These are phyloP conservation scores for Begonia peltatifolia DNA, from an alignment of 306 rosid genomes.

Conservation along the genomic window DNA sequence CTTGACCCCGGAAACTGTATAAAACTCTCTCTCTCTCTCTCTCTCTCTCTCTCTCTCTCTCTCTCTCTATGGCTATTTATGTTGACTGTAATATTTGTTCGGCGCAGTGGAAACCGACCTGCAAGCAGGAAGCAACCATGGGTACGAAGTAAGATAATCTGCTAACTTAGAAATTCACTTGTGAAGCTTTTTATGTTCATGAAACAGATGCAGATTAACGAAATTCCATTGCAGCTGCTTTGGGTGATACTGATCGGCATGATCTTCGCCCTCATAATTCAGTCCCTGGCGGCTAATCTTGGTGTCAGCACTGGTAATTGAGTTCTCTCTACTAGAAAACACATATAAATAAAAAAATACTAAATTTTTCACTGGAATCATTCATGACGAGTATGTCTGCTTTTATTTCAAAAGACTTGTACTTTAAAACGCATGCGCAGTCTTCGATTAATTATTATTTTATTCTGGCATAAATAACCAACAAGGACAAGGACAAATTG, in stretches of 20 bases:
- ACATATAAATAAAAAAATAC: too few relatives aligned
- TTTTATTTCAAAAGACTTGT: too few relatives aligned
- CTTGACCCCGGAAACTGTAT: constrained; percentile 83
- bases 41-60: too few relatives aligned
- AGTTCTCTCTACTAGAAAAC: neutral
- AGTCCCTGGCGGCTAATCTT: constrained; percentile 83
- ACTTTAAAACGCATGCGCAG: too few relatives aligned
- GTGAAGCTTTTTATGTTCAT: neutral
- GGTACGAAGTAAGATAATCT: constrained; percentile 46
- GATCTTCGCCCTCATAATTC: constrained; percentile 71
- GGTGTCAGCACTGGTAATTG: constrained; percentile 61
- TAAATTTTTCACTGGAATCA: too few relatives aligned
- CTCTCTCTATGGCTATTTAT: neutral
- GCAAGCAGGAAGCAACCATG: constrained; percentile 76
- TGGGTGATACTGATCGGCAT: constrained; percentile 80
- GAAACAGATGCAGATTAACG: neutral
- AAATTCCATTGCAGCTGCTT: constrained; percentile 37
- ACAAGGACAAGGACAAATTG: too few relatives aligned
- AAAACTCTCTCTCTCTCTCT: constrained; percentile 2
- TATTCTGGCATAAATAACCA: too few relatives aligned
- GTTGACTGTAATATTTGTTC: neutral
- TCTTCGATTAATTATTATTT: too few relatives aligned
- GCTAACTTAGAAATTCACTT: too few relatives aligned
- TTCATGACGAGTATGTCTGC: too few relatives aligned
- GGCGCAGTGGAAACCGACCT: constrained; percentile 84